Percentiles rank a stretch among this genome's conserved stretches.
Conservation (phyloP, 2,329 filamentous ascomycete genomes). For the Penicillium sp. region DNA sequence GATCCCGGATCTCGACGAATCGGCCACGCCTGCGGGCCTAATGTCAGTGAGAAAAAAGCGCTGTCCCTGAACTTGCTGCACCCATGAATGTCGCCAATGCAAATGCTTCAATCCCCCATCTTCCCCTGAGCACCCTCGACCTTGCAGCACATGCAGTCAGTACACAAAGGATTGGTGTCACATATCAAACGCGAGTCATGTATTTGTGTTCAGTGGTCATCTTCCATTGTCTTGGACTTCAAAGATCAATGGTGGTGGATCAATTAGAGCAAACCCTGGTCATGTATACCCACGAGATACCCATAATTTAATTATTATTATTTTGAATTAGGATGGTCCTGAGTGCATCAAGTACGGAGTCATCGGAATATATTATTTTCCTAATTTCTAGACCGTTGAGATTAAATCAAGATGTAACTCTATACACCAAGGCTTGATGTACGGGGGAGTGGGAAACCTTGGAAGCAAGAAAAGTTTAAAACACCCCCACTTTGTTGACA, state of each 20-base stretch:
- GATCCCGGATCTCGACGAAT: constrained; percentile 30
- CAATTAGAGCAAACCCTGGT: neutral
- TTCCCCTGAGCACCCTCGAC: neutral
- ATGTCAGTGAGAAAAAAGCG: no score
- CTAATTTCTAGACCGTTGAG: neutral
- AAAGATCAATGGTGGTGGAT: neutral
- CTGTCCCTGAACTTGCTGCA: neutral
- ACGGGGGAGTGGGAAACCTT: neutral
- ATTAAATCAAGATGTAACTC: neutral
- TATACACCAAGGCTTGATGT: neutral
- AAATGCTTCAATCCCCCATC: neutral
- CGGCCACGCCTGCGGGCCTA: constrained; percentile 38
- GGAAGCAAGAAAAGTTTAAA: neutral
- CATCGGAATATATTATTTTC: neutral
- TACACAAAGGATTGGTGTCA: neutral
- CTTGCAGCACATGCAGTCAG: neutral
- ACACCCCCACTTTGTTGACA: neutral
- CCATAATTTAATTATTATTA: neutral
- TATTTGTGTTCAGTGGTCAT: neutral
- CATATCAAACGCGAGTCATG: neutral
- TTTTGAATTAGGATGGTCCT: neutral
- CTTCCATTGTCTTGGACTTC: neutral
- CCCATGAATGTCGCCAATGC: neutral
- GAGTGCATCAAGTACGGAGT: neutral
- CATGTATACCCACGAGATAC: neutral